Conservation (phyloP, 2,329 filamentous ascomycete species). For the Periconia digitata region DNA sequence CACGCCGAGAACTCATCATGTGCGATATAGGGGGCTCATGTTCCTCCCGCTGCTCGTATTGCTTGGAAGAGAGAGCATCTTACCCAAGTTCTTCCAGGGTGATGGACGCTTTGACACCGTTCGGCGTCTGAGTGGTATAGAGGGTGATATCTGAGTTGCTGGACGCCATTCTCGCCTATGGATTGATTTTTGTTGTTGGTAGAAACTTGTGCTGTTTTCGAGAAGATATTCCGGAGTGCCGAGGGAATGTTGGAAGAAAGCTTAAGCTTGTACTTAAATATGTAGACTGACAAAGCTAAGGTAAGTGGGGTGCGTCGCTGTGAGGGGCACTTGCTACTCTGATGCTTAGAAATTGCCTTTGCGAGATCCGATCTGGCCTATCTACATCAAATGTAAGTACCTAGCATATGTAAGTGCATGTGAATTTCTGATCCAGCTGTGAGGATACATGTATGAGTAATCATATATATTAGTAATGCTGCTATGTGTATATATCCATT, state of each 20-base stretch:
- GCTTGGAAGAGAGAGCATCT: conserved; percentile 3
- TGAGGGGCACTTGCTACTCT: conserved; percentile 33
- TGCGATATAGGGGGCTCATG: no score
- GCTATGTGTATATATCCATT: no score
- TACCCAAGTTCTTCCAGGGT: conserved; percentile 77
- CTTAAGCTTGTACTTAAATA: background rate
- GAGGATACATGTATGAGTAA: no score
- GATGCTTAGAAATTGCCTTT: conserved; percentile 24
- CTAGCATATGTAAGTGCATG: no score
- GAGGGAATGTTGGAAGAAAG: background rate
- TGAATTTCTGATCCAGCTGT: no score
- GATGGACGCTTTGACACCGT: conserved; percentile 88
- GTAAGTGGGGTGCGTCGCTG: conserved; percentile 15
- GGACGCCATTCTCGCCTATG: conserved; percentile 20
- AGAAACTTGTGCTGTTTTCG: background rate
- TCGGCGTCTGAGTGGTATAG: conserved; percentile 82
- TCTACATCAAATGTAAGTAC: no score
- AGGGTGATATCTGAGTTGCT: conserved; percentile 68
- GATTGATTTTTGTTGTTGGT: background rate
- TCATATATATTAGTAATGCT: no score
- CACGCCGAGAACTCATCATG: no score
- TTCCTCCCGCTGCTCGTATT: no score
- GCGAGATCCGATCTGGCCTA: no score
- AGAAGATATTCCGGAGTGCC: background rate
- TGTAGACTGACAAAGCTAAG: background rate